Conservation (phyloP, 768 basidiomycete genomes). For the Gymnopilus dilepis region DNA sequence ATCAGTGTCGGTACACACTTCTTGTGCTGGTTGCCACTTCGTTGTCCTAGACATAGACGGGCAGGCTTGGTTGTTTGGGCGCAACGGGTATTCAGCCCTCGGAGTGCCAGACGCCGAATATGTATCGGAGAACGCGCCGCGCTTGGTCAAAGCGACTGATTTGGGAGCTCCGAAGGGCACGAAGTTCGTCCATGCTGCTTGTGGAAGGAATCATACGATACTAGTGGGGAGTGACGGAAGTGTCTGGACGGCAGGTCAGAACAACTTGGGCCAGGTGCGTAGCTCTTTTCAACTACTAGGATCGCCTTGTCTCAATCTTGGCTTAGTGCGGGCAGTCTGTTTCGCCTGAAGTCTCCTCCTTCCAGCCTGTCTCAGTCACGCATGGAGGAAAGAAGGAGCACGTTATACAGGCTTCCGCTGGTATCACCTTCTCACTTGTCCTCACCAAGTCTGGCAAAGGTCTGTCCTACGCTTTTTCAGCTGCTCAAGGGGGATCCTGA, state of each 20-base stretch:
- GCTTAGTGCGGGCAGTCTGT: conserved; percentile 72
- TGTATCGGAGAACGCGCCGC: conserved; percentile 79
- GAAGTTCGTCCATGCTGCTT: conserved; percentile 81
- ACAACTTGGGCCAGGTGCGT: conserved; percentile 80
- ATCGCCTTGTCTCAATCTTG: not conserved
- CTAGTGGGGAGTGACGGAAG: conserved; percentile 82
- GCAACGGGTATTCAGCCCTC: conserved; percentile 73
- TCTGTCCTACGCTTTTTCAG: conserved; percentile 31
- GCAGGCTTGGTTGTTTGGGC: conserved; percentile 89
- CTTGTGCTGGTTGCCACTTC: conserved; percentile 78
- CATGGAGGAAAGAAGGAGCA: conserved; percentile 64
- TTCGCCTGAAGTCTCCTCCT: conserved; percentile 67
- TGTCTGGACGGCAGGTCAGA: conserved; percentile 85
- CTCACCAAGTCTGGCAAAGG: conserved; percentile 85
- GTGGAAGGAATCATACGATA: conserved; percentile 82
- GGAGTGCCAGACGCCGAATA: conserved; percentile 61
- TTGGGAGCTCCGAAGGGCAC: conserved; percentile 63
- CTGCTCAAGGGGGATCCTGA: conserved; percentile 5
- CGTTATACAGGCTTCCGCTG: conserved; percentile 77
- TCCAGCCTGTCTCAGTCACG: conserved; percentile 65
- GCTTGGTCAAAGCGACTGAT: conserved; percentile 59
- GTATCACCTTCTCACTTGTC: conserved; percentile 83
- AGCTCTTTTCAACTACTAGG: not conserved
- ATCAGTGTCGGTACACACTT: conserved; percentile 72
- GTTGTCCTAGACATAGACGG: conserved; percentile 77